Percentiles rank a stretch among this genome's conserved stretches.
These are phyloP conservation scores for Starmerella scarabaei DNA, from an alignment of 805 yeast species.

Conservation along the genomic window DNA sequence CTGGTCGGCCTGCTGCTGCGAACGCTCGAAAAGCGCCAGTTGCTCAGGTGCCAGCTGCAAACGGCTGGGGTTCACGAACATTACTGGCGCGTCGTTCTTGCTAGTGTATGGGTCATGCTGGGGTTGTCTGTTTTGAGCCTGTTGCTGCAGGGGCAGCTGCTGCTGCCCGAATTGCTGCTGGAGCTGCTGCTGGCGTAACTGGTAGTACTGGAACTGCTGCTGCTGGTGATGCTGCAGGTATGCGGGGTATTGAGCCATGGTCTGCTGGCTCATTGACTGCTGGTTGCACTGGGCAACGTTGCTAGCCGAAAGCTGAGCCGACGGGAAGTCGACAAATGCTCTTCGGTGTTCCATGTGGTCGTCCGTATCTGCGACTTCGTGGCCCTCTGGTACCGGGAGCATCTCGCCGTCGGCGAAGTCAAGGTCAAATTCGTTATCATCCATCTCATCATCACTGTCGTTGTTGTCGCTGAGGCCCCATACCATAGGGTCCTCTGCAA, in stretches of 20 bases:
- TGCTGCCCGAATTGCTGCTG: neutral
- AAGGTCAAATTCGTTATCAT: conserved; percentile 16
- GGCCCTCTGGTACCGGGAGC: conserved; percentile 1
- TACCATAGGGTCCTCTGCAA: conserved; percentile 13
- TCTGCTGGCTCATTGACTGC: neutral
- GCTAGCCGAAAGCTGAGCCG: neutral
- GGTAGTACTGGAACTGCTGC: neutral
- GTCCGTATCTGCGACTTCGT: neutral
- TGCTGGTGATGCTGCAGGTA: neutral
- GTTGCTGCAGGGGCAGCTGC: conserved; percentile 1
- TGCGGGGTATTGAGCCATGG: neutral
- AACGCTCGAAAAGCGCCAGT: neutral
- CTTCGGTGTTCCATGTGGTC: neutral
- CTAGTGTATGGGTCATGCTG: conserved; percentile 1
- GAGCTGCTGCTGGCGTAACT: neutral
- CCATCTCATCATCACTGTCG: conserved; percentile 20
- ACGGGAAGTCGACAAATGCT: neutral
- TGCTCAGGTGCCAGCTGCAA: conserved; percentile 8
- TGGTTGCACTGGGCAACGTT: neutral
- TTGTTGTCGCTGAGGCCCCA: conserved; percentile 19
- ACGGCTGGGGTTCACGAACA: conserved; percentile 14
- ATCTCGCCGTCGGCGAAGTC: conserved; percentile 16
- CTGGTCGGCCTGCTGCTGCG: neutral
- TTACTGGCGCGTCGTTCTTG: conserved; percentile 9
- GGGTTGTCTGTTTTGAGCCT: neutral